Evolutionary conservation across 371 early-diverging fungal genomes (phyloP), one percentile per base, ranked within the genome.

Genomic region (Apophysomyces ossiformis): DNA sequence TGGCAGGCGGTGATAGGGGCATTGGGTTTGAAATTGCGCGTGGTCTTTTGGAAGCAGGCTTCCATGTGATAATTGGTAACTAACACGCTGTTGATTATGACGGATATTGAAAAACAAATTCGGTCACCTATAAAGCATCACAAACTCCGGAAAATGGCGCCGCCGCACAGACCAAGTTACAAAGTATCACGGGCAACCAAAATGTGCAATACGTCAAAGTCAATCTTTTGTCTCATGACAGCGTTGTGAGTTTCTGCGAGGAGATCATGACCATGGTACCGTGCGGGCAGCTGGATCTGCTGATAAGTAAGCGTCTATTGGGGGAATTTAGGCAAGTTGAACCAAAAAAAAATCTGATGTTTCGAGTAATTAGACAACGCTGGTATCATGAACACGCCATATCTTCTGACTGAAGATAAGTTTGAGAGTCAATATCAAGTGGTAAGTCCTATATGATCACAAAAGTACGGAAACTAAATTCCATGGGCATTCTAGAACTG

Each of bases 321-420:
- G 2, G 32, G 32, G 32, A 26, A 50, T 18, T 18, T 8, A n/a
- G 9, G 21, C 54, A 18, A 47, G 47, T 21, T 47, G 7, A 43
- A 43, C 43, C 1, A 15, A 43, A 43, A 43, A 47, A 9, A 47
- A 46, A 46, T 46, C 47, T 47, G 13, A n/a, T 43, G 7, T 47
- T 47, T 47, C 18, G 47, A 15, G n/a, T 4, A 2, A 35, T n/a
- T 68, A 79, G 80, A 85, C 67, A 90, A 91, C 70, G 86, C 88
- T 26, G 95, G 93, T 6, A 77, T 94, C 18, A 93, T 94, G 94
- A 86, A 82, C 39, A 72, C 76, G 2, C 93, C 94, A 1, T 86
- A 75, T 46, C 66, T 67, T 0, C 61, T 71, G 13, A 91, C 93
- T 1, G 68, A 65, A 9, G 92, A 95, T 68, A 90, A 87, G 11